phyloP scores from a whole-genome alignment of 2,329 filamentous ascomycete species.

The Mariannaea sp. region DNA sequence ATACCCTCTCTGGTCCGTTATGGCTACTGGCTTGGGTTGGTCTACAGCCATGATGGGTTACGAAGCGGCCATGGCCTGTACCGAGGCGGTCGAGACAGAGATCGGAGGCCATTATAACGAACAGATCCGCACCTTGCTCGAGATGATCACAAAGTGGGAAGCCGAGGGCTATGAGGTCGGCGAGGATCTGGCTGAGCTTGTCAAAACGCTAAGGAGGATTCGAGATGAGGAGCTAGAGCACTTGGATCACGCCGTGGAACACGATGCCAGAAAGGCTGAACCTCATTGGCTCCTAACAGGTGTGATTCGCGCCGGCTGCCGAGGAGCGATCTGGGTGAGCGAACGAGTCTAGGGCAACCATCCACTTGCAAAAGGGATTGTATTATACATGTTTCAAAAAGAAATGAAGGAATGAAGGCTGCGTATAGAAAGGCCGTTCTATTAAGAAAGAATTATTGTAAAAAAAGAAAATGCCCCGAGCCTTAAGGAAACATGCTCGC shows the following conservation, averaged over 20 bases:
- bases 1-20: conserved; percentile 85
- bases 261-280: conserved; percentile 87
- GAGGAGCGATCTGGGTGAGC: conserved; percentile 90
- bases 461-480: conserved; percentile 21
- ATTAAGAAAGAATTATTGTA: conserved; percentile 24
- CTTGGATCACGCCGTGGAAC: conserved; percentile 90
- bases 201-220: conserved; percentile 78
- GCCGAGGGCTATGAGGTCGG: conserved; percentile 78
- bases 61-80: conserved; percentile 97
- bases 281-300: conserved; percentile 89
- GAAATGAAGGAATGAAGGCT: too few species aligned
- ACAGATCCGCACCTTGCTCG: conserved; percentile 80
- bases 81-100: conserved; percentile 97
- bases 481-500: conserved; percentile 19
- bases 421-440: conserved; percentile 14
- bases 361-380: conserved; percentile 23
- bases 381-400: conserved; percentile 40
- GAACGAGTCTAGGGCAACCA: conserved; percentile 63
- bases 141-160: conserved; percentile 80
- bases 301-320: conserved; percentile 86
- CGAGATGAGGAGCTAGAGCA: conserved; percentile 97
- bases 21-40: conserved; percentile 86
- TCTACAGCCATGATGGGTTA: conserved; percentile 84
- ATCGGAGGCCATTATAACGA: conserved; percentile 96
- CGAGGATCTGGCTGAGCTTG: conserved; percentile 73